Conservation (phyloP, 2,329 filamentous ascomycete genomes). For the Alternaria triticimaculans region DNA sequence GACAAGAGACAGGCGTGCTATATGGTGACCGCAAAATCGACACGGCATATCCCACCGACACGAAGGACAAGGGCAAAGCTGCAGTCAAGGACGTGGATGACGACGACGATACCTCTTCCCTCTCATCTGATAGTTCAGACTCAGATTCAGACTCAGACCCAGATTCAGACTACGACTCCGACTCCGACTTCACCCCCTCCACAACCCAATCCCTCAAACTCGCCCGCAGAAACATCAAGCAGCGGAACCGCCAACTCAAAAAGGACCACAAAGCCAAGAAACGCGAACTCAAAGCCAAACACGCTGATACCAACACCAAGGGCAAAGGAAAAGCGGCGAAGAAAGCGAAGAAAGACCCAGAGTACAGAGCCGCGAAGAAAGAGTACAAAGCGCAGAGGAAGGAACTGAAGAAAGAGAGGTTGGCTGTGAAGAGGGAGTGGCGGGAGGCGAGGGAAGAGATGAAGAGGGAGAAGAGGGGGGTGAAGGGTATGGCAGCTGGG, state of each 20-base stretch:
- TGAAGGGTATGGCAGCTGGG: background rate
- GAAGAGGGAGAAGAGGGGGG: conserved; percentile 6
- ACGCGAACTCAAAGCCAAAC: conserved; percentile 27
- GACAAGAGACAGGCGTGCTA: conserved; percentile 30
- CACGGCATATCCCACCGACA: background rate
- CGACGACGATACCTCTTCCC: conserved; percentile 29
- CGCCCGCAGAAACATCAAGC: conserved; percentile 16
- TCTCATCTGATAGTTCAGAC: conserved; percentile 31
- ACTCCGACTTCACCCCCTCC: background rate
- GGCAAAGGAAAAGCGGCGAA: conserved; percentile 21
- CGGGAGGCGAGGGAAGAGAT: conserved; percentile 18
- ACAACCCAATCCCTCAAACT: conserved; percentile 5
- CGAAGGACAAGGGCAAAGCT: conserved; percentile 3
- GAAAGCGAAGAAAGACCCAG: conserved; percentile 27
- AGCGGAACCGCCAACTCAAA: conserved; percentile 22
- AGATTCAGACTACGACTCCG: conserved; percentile 19
- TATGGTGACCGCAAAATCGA: conserved; percentile 11
- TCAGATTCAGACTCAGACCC: conserved; percentile 17
- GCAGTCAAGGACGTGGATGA: conserved; percentile 12
- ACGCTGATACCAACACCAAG: conserved; percentile 5
- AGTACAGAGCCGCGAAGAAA: conserved; percentile 32
- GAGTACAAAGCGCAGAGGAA: conserved; percentile 32
- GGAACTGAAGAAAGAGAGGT: conserved; percentile 23
- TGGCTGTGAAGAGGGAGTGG: conserved; percentile 24
- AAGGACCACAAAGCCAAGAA: conserved; percentile 23